Evolutionary conservation across 352 stramenopile species (phyloP).

Genomic region (Blastocystis hominis): DNA sequence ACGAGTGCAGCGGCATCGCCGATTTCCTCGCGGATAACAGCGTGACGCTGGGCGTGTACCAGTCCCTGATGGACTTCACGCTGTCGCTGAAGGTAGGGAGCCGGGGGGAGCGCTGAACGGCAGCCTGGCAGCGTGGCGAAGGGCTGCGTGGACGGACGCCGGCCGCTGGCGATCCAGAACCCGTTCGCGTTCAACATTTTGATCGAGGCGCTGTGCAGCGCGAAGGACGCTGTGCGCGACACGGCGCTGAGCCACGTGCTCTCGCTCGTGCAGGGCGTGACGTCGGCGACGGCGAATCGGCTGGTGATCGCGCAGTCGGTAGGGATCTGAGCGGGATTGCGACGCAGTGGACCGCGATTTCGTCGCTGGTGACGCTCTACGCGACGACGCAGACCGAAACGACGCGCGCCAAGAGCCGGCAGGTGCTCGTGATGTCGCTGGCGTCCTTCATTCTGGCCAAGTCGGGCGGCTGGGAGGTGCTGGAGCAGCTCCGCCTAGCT

Average conservation of each 20-base stretch:
- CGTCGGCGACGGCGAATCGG: constrained; percentile 5
- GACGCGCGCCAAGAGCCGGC: background rate
- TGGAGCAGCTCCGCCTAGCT: background rate
- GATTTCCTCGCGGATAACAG: constrained; percentile 9
- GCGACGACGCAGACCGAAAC: constrained; percentile 7
- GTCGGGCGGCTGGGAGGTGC: constrained; percentile 8
- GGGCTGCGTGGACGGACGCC: constrained; percentile 25
- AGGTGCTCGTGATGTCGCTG: background rate
- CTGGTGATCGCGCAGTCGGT: constrained; percentile 14
- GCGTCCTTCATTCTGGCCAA: background rate
- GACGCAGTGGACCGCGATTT: background rate
- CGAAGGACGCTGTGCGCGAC: constrained; percentile 48
- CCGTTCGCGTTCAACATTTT: constrained; percentile 30
- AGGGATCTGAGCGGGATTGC: background rate
- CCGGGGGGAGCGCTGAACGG: background rate
- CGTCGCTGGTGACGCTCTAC: background rate
- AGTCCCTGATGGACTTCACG: constrained; percentile 50
- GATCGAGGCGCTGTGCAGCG: constrained; percentile 20
- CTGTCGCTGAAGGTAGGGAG: constrained; percentile 22
- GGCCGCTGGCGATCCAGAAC: constrained; percentile 47
- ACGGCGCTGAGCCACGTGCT: constrained; percentile 6
- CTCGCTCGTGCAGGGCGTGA: constrained; percentile 28
- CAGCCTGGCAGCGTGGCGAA: constrained; percentile 28
- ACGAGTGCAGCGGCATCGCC: constrained; percentile 30
- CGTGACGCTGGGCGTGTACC: background rate